A percentile compares a stretch with the other conserved stretches of the same genome.
Conservation (phyloP, 441 rosid species). For the Gossypium gossypioides region DNA sequence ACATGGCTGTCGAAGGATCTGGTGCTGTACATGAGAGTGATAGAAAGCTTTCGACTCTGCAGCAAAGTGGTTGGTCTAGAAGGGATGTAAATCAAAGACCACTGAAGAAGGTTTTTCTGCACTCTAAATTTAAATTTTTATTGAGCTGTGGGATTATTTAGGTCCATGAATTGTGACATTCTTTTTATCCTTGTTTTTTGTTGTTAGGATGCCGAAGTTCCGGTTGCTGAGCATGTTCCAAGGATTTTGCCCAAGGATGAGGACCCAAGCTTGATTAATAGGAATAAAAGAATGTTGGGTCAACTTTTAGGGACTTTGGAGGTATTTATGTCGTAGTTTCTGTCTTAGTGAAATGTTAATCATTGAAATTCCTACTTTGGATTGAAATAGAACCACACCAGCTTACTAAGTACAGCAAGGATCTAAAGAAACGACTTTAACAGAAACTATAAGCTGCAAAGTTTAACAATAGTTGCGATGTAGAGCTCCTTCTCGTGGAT, state of each 20-base stretch:
- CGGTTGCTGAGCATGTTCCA: constrained; percentile 52
- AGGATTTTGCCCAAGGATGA: constrained; percentile 80
- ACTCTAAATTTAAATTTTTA: background rate
- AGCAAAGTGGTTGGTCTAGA: constrained; percentile 42
- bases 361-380: background rate
- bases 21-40: constrained; percentile 25
- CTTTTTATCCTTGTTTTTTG: constrained; percentile 2
- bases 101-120: constrained; percentile 34
- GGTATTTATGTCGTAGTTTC: constrained; percentile 32
- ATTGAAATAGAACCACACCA: background rate
- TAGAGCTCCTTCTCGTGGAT: background rate
- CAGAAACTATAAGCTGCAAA: background rate
- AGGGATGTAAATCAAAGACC: constrained; percentile 49
- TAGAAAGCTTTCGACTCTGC: constrained; percentile 28
- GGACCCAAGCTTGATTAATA: constrained; percentile 77
- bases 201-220: constrained; percentile 42
- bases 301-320: constrained; percentile 92
- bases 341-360: background rate
- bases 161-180: background rate
- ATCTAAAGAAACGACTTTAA: background rate
- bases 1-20: constrained; percentile 28
- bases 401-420: background rate
- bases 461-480: background rate
- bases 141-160: background rate
- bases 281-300: constrained; percentile 90